phyloP scores from a whole-genome alignment of 2,329 filamentous ascomycete genomes.

The Clonostachys chloroleuca region DNA sequence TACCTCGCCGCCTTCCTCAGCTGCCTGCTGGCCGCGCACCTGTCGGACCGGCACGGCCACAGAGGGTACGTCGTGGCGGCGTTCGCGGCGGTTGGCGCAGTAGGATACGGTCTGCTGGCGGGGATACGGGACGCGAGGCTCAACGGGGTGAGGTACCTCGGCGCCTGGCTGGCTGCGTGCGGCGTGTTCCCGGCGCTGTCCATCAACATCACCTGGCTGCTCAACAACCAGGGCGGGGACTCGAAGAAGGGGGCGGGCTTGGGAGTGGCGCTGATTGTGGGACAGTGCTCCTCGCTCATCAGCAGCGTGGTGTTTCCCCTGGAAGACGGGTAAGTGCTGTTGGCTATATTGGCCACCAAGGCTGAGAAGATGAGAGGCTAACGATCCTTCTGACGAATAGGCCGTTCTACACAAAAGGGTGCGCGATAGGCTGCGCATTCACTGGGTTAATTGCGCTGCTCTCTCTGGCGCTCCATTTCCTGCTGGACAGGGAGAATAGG shows the following conservation, averaged over 20 bases:
- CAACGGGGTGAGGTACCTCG: constrained; percentile 24
- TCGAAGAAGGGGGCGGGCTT: constrained; percentile 18
- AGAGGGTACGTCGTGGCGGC: constrained; percentile 24
- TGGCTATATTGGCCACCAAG: no score
- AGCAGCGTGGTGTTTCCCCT: constrained; percentile 15
- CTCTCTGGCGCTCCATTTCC: constrained; percentile 6
- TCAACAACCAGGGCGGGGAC: constrained; percentile 21
- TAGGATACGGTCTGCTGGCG: constrained; percentile 22
- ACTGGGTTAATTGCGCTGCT: constrained; percentile 6
- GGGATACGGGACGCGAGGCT: constrained; percentile 10
- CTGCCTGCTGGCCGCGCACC: constrained; percentile 17
- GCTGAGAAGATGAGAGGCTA: neutral
- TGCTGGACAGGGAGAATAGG: constrained; percentile 7
- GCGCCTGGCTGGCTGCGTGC: constrained; percentile 25
- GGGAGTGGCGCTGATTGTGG: constrained; percentile 13
- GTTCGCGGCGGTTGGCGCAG: constrained; percentile 10
- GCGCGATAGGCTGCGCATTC: constrained; percentile 10
- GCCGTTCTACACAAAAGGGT: constrained; percentile 9
- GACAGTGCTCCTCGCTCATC: constrained; percentile 20
- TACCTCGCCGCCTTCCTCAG: constrained; percentile 31
- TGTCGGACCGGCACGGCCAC: constrained; percentile 26
- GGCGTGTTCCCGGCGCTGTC: constrained; percentile 21
- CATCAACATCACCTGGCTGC: constrained; percentile 21
- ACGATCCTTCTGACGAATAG: neutral
- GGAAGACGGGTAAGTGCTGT: constrained; percentile 11